These are phyloP conservation scores for Fusarium sp. DNA, from an alignment of 2,329 filamentous ascomycete genomes.

Conservation along the genomic window DNA sequence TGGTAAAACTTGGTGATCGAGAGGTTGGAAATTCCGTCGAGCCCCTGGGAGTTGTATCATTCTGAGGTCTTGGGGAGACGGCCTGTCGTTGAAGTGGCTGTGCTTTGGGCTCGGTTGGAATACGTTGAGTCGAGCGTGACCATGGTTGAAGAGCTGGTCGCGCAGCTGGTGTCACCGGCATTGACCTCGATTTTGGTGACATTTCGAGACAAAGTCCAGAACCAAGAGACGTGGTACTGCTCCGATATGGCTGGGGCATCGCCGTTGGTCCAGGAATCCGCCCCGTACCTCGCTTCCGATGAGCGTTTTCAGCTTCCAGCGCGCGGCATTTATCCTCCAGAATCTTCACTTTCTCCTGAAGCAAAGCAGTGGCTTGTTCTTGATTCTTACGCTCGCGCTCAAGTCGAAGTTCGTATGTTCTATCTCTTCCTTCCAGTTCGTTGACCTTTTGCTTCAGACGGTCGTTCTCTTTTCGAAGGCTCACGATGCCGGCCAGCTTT, in stretches of 20 bases:
- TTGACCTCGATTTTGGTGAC: conserved; percentile 41
- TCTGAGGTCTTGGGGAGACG: conserved; percentile 17
- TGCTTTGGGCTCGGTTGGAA: conserved; percentile 20
- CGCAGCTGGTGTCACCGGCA: conserved; percentile 38
- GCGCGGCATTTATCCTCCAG: conserved; percentile 49
- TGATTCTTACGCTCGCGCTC: conserved; percentile 52
- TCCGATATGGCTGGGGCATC: conserved; percentile 36
- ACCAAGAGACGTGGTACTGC: conserved; percentile 29
- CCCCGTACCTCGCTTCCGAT: conserved; percentile 36
- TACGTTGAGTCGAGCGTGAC: conserved; percentile 36
- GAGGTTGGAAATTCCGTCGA: conserved; percentile 33
- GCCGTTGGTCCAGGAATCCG: conserved; percentile 28
- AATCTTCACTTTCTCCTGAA: conserved; percentile 52
- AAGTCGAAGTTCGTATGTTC: conserved; percentile 54
- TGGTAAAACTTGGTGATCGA: conserved; percentile 45
- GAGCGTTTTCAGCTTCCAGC: conserved; percentile 45
- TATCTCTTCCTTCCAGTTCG: conserved; percentile 53
- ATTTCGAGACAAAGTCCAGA: conserved; percentile 31
- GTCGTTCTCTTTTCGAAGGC: conserved; percentile 50
- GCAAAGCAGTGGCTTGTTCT: conserved; percentile 47
- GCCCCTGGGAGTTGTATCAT: conserved; percentile 14
- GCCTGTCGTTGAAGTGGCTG: conserved; percentile 22
- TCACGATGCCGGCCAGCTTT: conserved; percentile 45
- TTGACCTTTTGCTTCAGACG: conserved; percentile 49
- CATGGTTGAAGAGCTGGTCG: conserved; percentile 30